These are phyloP conservation scores for Tremella mesenterica DNA, from an alignment of 768 basidiomycete species.

Conservation along the genomic window DNA sequence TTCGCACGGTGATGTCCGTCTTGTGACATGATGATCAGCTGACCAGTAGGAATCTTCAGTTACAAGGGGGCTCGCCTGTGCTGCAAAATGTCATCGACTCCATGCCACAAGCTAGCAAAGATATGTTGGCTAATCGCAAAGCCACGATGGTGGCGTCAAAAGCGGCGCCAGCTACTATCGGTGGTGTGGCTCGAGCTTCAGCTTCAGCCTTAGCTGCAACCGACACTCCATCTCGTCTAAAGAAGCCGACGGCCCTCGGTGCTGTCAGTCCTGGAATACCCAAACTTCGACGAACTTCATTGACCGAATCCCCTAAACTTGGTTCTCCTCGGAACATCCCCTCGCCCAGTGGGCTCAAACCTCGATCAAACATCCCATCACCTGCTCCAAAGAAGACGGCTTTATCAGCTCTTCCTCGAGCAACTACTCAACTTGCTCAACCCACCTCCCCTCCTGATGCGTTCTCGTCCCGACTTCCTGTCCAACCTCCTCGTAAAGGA, in stretches of 20 bases:
- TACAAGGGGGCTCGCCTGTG: slow-evolving; percentile 28
- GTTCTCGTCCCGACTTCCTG: slow-evolving; percentile 11
- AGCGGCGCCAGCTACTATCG: slow-evolving; percentile 5
- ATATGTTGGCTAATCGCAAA: slow-evolving; percentile 35
- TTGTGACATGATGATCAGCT: slow-evolving; percentile 9
- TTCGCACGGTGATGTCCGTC: no score
- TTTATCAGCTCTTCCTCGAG: slow-evolving; percentile 19
- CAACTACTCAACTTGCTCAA: slow-evolving; percentile 5
- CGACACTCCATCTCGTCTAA: slow-evolving; percentile 10
- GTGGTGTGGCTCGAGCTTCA: slow-evolving; percentile 12
- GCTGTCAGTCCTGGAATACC: neutral
- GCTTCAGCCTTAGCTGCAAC: slow-evolving; percentile 11
- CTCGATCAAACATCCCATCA: slow-evolving; percentile 3
- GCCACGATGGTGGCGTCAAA: slow-evolving; percentile 31
- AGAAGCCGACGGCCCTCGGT: neutral
- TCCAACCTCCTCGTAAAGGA: slow-evolving; percentile 14
- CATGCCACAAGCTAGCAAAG: slow-evolving; percentile 29
- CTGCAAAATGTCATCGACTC: slow-evolving; percentile 25
- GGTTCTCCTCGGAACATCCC: neutral
- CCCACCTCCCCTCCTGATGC: slow-evolving; percentile 1
- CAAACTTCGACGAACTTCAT: neutral
- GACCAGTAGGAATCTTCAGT: slow-evolving; percentile 24
- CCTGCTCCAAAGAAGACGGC: slow-evolving; percentile 13
- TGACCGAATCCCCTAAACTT: neutral
- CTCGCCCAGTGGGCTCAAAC: neutral